Evolutionary conservation across 306 rosid genomes (phyloP).

Genomic region (Corylus avellana): DNA sequence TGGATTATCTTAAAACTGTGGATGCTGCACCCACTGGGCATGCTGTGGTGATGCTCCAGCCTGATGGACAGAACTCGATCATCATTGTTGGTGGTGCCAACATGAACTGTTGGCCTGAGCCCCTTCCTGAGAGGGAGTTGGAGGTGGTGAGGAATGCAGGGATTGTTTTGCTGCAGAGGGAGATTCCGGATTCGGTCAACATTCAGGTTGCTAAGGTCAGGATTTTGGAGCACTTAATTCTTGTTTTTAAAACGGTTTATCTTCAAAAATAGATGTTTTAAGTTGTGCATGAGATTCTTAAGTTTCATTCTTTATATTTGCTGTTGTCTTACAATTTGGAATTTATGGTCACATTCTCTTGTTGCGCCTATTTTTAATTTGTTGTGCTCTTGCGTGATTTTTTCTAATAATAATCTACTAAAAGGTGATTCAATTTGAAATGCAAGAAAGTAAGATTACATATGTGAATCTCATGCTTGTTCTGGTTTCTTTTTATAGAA

Average conservation of each 20-base stretch:
- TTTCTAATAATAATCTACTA: not conserved
- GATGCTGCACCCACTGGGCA: constrained; percentile 64
- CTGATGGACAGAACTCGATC: constrained; percentile 86
- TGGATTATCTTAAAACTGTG: constrained; percentile 46
- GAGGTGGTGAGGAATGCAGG: constrained; percentile 70
- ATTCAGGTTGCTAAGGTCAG: constrained; percentile 85
- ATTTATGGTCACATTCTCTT: not conserved
- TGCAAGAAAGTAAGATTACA: not conserved
- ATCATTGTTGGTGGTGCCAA: constrained; percentile 89
- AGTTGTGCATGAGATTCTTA: not conserved
- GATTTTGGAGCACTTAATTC: not conserved
- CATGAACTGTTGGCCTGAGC: constrained; percentile 65
- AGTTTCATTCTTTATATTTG: not conserved
- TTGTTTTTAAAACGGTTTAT: not conserved
- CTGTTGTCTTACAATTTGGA: not conserved
- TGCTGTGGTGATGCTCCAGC: constrained; percentile 83
- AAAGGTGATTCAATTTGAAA: not conserved
- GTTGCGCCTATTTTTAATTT: not conserved
- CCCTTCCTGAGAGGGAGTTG: constrained; percentile 43
- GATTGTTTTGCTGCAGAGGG: constrained; percentile 87
- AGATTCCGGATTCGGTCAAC: constrained; percentile 81
- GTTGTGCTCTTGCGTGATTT: not conserved
- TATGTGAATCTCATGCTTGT: not conserved
- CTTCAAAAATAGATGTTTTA: not conserved
- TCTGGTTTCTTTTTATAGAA: not conserved